Evolutionary conservation across 1,284 basidiomycete species (phyloP), one percentile per base, ranked within the genome.

Genomic region (Pholiota adiposa): DNA sequence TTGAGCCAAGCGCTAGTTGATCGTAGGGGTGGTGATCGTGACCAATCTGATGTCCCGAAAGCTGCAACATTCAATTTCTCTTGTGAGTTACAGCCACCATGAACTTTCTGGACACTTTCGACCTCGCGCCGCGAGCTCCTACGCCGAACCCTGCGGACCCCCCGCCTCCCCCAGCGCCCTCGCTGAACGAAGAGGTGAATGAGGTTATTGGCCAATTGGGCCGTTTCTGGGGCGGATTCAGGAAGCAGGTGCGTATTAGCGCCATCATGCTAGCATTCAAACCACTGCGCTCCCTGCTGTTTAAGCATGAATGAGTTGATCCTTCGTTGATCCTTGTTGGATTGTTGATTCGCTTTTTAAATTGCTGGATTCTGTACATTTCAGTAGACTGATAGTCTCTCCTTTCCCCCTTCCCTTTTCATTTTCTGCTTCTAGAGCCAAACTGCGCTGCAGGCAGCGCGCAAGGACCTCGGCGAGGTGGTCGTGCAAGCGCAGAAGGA

Each of bases 171-270:
- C 75, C 82, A 11, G 83, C 87, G 63, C 88, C 84, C 51, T 86
- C 82, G 58, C 77, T 96, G 51, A 89, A 96, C 69, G 89, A 94
- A 66, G 94, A 96, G 73, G 92, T 97, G 7, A 83, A 83, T 3
- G 90, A 96, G 71, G 93, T 95, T 21, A 85, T 96, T 53, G 91
- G 90, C 19, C 88, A 91, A 67, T 77, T 96, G n/a, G 89, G 88
- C 38, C 81, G 86, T 58, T 89, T 94, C 72, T 97, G 94, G 94
- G 93, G 94, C 50, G 90, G 92, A 16, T 90, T 96, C 70, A 86
- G 87, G 77, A 92, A 90, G 73, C 92, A 94, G 87, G 94, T 89
- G 66, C 67, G 87, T 46, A 25, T 21, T 21, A 16, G 36, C 16
- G 36, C 7, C 36, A 16, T 38, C 14, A 43, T 23, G 9, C 21